A percentile compares a stretch with the other conserved stretches of the same genome.
Evolutionary conservation across 2,329 filamentous ascomycete genomes (phyloP).

Genomic region (Trichoderma lentiforme): DNA sequence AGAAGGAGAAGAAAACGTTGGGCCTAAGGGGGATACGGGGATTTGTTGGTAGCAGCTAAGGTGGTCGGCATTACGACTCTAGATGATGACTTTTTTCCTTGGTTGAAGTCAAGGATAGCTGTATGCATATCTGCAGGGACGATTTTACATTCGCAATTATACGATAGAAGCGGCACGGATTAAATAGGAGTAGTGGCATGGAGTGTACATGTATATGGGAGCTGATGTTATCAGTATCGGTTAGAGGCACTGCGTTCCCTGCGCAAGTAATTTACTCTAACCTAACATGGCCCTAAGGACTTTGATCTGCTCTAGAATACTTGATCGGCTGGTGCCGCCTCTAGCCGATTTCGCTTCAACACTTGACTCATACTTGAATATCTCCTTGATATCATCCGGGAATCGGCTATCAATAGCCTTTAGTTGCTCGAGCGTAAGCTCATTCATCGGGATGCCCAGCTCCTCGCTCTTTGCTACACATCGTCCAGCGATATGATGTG

Average conservation of each 20-base stretch:
- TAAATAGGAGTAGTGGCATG: background rate
- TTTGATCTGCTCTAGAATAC: conserved; percentile 63
- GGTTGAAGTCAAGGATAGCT: background rate
- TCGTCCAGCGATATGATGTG: conserved; percentile 72
- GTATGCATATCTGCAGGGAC: background rate
- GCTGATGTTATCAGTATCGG: background rate
- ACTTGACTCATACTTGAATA: conserved; percentile 77
- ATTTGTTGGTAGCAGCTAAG: conserved; percentile 31
- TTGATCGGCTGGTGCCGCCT: conserved; percentile 68
- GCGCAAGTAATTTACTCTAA: background rate
- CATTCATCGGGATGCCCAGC: conserved; percentile 63
- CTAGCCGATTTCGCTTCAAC: conserved; percentile 75
- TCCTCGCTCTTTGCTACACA: conserved; percentile 41
- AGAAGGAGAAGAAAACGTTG: conserved; percentile 37
- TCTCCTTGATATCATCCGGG: conserved; percentile 64
- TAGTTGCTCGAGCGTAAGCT: conserved; percentile 64
- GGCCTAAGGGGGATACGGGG: conserved; percentile 43
- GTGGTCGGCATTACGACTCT: background rate
- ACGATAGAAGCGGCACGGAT: background rate
- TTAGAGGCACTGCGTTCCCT: too few relatives aligned
- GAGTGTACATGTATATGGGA: background rate
- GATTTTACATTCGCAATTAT: background rate
- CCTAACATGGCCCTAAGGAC: conserved; percentile 35
- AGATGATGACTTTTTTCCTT: background rate
- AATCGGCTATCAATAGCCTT: conserved; percentile 65